Evolutionary conservation across 305 asterid genomes (phyloP), one percentile per base, ranked within the genome.

Genomic region (Fraxinus baroniana): DNA sequence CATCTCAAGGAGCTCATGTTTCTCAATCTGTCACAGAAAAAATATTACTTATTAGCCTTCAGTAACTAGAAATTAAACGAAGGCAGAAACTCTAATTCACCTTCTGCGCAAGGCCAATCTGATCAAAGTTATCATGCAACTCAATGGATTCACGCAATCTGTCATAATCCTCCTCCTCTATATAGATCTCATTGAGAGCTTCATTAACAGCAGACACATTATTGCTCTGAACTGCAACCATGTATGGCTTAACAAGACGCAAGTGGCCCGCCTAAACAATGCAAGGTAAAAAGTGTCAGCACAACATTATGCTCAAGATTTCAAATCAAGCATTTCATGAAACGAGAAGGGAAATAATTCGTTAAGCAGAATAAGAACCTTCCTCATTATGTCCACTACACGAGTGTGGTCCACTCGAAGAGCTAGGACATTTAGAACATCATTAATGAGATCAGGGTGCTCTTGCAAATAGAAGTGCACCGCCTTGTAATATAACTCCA

Each of bases 161-260:
- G 64, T 95, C 99, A 84, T 93, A 97, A 85, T 97, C 98, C 87
- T 97, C 99, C 89, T 97, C 99, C 87, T 95, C 99, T 4, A 94
- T 98, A 86, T 97, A 97, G 75, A 97, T 97, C 89, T 93, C 98
- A 77, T 97, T 92, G 77, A 97, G 94, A 82, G 98, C 97, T 90
- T 97, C 99, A 79, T 97, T 97, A 84, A 97, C 98, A n/a, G 99
- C 98, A 83, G 99, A 93, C 60, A 94, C 98, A 52, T 95, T 97
- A 87, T 94, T 95, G 92, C 99, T 97, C 91, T 97, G 99, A 81
- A 97, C 99, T 4, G 99, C 98, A 86, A 97, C 96, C 99, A 97
- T 97, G 89, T 97, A 97, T 28, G 98, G 98, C 93, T 95, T 97
- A 78, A 97, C 91, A 41, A 97, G 97, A 79, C 94, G 98, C 78